phyloP scores from a whole-genome alignment of 2,329 filamentous ascomycete species.

The Fusarium torulosum region DNA sequence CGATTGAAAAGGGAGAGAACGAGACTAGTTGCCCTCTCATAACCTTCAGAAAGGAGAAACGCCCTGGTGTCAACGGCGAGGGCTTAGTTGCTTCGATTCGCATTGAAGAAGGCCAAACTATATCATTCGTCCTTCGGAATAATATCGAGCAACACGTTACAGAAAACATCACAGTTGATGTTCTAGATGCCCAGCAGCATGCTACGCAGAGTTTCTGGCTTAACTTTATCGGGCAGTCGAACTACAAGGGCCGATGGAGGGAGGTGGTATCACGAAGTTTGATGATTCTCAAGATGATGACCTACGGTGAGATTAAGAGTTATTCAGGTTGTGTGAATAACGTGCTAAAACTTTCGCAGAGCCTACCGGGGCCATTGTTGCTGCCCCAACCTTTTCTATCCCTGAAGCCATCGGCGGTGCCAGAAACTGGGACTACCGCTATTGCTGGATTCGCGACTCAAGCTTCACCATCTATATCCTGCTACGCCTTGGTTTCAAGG shows the following conservation, averaged over 20 bases:
- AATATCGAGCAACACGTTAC: conserved; percentile 70
- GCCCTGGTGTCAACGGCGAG: conserved; percentile 67
- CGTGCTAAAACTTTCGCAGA: conserved; percentile 57
- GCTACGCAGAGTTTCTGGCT: conserved; percentile 80
- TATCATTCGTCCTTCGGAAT: conserved; percentile 77
- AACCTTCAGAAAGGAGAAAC: conserved; percentile 66
- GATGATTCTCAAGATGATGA: conserved; percentile 81
- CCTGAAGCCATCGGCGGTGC: conserved; percentile 79
- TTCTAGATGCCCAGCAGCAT: conserved; percentile 73
- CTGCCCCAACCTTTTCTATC: conserved; percentile 81
- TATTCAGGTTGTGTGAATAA: rapidly evolving
- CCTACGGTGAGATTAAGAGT: conserved; percentile 60
- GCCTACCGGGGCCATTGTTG: conserved; percentile 81
- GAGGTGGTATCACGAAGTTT: conserved; percentile 79
- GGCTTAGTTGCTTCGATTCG: conserved; percentile 72
- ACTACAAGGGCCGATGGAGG: conserved; percentile 78
- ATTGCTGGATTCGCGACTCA: conserved; percentile 81
- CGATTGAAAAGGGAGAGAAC: conserved; percentile 67
- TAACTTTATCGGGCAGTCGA: conserved; percentile 77
- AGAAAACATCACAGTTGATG: conserved; percentile 66
- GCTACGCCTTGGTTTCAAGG: conserved; percentile 78
- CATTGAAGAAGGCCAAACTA: conserved; percentile 73
- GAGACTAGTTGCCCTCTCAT: conserved; percentile 63
- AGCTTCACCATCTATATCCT: conserved; percentile 85
- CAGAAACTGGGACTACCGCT: conserved; percentile 80